Base-by-base conservation (phyloP, 2,329 filamentous ascomycete genomes). In the Leptographium procerum region DNA sequence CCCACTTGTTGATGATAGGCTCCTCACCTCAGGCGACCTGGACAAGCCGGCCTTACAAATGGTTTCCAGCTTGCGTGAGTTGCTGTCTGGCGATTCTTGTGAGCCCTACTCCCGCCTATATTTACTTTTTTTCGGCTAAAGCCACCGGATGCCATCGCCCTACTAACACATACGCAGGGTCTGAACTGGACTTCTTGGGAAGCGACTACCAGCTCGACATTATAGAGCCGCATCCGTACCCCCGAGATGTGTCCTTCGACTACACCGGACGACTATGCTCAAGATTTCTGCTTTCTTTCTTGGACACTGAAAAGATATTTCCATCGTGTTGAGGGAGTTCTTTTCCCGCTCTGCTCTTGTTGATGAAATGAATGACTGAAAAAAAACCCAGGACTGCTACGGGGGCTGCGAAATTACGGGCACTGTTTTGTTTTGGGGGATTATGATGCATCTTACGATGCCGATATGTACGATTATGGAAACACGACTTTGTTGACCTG, bases 201-300 rank as follows among this genome's bases (percentile, higher is more conserved):
- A 72, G 71, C 55, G 75, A 79, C 59, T 73, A 75, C 19, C 73
- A 78, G 3, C 65, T 80, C 40, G 70, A 75, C n/a, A 73, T 71
- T 59, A 66, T 70, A 54, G 75, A 75, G 57, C 70, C 71, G 14
- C 72, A 79, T 58, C 73, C 75, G 8, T 77, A 72, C 57, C 75
- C 77, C 1, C 72, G 73, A 55, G 74, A 81, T 60, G 71, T 78
- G 19, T 71, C 76, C 19, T 68, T 74, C 43, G 71, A 79, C 64
- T 82, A 83, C 65, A 77, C 73, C 0, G 80, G 80, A 0, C 74
- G 79, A 14, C 70, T 83, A 53, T 69, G 79, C 57, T 72, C 79
- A 56, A 76, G 76, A 65, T 83, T 83, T 65, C 64, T 83, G 58
- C 69, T 82, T 26, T 82, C 79, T 0, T 83, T 83, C 63, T 26